Evolutionary conservation across 495 filamentous ascomycete species (phyloP).

Genomic region (Aspergillus coremiiformis): DNA sequence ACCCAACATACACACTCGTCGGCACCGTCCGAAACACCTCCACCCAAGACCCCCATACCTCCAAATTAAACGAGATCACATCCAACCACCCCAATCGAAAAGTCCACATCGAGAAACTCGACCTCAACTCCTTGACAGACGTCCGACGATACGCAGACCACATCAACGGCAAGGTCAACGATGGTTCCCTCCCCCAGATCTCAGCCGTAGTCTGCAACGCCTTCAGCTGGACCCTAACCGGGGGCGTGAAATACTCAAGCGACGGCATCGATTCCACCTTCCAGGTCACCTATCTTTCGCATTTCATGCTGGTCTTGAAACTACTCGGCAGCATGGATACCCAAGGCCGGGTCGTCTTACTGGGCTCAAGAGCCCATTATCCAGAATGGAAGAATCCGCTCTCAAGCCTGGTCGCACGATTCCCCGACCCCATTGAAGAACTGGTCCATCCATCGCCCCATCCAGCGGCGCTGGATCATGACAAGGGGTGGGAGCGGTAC

Average conservation of each 20-base stretch:
- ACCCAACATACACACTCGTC: slow-evolving; percentile 30
- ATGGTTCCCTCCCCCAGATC: slow-evolving; percentile 29
- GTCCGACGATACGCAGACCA: slow-evolving; percentile 33
- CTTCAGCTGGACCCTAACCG: slow-evolving; percentile 33
- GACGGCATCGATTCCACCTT: slow-evolving; percentile 40
- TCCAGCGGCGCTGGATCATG: slow-evolving; percentile 21
- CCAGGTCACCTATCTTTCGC: slow-evolving; percentile 38
- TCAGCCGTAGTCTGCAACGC: slow-evolving; percentile 41
- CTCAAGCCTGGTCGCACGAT: slow-evolving; percentile 19
- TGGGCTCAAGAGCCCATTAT: slow-evolving; percentile 34
- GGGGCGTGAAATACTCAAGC: slow-evolving; percentile 27
- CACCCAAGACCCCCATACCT: slow-evolving; percentile 35
- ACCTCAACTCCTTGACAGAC: slow-evolving; percentile 29
- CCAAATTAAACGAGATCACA: slow-evolving; percentile 28
- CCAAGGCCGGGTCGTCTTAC: slow-evolving; percentile 34
- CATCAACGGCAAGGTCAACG: slow-evolving; percentile 19
- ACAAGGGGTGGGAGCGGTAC: slow-evolving; percentile 38
- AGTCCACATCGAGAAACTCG: slow-evolving; percentile 30
- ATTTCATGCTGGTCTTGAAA: slow-evolving; percentile 36
- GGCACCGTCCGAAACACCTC: slow-evolving; percentile 38
- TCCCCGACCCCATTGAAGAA: slow-evolving; percentile 19
- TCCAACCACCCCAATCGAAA: slow-evolving; percentile 24
- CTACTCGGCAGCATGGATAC: slow-evolving; percentile 35
- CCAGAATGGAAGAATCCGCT: slow-evolving; percentile 32
- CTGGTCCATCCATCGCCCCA: slow-evolving; percentile 21